Evolutionary conservation across 1,139 yeast species (phyloP), one percentile per base, ranked within the genome.

Genomic region (Sugiyamaella japonica): DNA sequence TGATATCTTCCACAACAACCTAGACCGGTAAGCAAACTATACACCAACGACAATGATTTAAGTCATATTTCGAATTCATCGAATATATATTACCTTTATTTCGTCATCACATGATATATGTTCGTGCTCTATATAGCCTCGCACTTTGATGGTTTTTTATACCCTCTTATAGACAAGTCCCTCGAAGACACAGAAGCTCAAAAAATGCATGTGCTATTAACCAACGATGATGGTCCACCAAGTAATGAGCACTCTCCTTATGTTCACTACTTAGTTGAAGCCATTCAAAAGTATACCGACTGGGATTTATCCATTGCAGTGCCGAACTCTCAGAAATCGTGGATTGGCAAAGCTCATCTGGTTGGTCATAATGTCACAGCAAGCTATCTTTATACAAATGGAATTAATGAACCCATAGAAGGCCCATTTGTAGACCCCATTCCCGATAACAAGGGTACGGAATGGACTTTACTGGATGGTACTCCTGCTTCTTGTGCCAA

Each of bases 321-420:
- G 4, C 98, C 98, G 12, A 63, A 66, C 48, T 63, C 67, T 29
- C 77, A 74, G 61, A 64, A 95, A 63, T 90, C 97, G 9, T 93
- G 99, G 99, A 91, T 90, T 56, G 97, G 97, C 39, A 93, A 93
- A 70, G 98, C 99, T 10, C 97, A 91, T 73, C 84, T 91, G 68
- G 96, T 97, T 2, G 97, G 96, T 17, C 81, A 84, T 64, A 81
- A 84, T 40, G 76, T 91, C 50, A 75, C 83, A 1, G 83, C 93
- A 2, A 76, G 82, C 9, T 91, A 84, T 66, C 76, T 87, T 15
- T 69, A 69, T 53, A 64, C 70, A 2, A 49, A 57, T 34, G 48
- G 54, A 7, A 54, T 59, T 28, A 70, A 81, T 40, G 83, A 85
- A 61, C 70, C 76, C 2, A 84, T 70, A 65, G 76, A 80, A 48